Conservation (phyloP, 1,284 basidiomycete genomes). For the Puccinia horiana region DNA sequence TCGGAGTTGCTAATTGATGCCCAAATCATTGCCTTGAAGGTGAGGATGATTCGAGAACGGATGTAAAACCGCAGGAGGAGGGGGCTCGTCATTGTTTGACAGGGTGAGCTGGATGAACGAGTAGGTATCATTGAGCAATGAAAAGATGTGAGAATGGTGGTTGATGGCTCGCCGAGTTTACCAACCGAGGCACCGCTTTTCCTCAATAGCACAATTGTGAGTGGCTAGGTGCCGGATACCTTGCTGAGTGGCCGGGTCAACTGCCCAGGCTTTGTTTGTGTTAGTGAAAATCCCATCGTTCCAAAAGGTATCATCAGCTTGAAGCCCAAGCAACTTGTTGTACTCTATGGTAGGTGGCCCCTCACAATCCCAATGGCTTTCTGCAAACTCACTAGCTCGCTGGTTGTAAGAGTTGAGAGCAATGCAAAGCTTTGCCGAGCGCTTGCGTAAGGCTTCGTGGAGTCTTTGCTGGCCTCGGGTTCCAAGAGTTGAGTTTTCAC, state of each 20-base stretch:
- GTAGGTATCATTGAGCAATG: no score
- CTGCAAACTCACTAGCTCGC: no score
- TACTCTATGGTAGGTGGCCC: no score
- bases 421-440: not conserved
- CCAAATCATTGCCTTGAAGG: not conserved
- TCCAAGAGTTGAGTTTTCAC: not conserved
- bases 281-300: conserved; percentile 17
- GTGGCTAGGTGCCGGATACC: no score
- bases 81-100: no score
- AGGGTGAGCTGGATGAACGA: no score
- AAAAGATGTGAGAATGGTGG: not conserved
- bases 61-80: not conserved
- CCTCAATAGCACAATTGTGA: not conserved
- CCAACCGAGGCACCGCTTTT: not conserved
- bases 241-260: not conserved
- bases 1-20: not conserved
- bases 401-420: conserved; percentile 1
- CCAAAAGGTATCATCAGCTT: conserved; percentile 10
- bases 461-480: not conserved
- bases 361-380: not conserved
- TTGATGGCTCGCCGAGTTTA: no score
- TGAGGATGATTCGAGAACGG: not conserved
- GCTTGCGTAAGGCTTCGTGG: not conserved
- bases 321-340: not conserved
- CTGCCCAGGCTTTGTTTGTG: not conserved